These are phyloP conservation scores for Cryphonectria japonica DNA, from an alignment of 2,329 filamentous ascomycete genomes.

Conservation along the genomic window DNA sequence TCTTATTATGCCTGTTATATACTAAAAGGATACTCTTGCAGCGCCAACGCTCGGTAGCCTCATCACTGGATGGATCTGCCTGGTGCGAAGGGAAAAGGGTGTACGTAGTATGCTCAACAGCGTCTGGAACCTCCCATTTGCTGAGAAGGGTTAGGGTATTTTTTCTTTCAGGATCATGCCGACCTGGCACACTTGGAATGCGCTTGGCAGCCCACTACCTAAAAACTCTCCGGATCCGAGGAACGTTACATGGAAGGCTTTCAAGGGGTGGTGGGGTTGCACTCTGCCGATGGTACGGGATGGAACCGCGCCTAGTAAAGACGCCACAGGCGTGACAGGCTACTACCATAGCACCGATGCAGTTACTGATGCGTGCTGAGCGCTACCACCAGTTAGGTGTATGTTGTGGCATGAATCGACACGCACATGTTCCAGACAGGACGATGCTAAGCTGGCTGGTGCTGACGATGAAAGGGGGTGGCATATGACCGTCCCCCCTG, in stretches of 20 bases:
- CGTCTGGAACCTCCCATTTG: not conserved
- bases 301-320: conserved; percentile 1
- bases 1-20: too few relatives aligned
- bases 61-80: too few relatives aligned
- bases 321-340: not conserved
- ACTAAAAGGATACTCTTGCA: too few relatives aligned
- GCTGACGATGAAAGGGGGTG: not conserved
- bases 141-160: not conserved
- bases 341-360: not conserved
- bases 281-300: too few relatives aligned
- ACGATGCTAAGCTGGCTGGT: not conserved
- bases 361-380: not conserved
- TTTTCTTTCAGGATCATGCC: not conserved
- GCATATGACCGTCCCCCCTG: not conserved
- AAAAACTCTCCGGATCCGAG: not conserved
- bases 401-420: not conserved
- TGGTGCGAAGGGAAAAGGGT: too few relatives aligned
- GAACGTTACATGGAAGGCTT: conserved; percentile 12
- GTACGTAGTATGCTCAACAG: too few relatives aligned
- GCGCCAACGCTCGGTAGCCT: too few relatives aligned
- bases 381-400: not conserved
- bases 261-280: not conserved
- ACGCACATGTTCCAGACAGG: not conserved
- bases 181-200: too few relatives aligned
- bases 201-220: not conserved